These are phyloP conservation scores for Xylaria sp. DNA, from an alignment of 2,329 filamentous ascomycete genomes.

Conservation along the genomic window DNA sequence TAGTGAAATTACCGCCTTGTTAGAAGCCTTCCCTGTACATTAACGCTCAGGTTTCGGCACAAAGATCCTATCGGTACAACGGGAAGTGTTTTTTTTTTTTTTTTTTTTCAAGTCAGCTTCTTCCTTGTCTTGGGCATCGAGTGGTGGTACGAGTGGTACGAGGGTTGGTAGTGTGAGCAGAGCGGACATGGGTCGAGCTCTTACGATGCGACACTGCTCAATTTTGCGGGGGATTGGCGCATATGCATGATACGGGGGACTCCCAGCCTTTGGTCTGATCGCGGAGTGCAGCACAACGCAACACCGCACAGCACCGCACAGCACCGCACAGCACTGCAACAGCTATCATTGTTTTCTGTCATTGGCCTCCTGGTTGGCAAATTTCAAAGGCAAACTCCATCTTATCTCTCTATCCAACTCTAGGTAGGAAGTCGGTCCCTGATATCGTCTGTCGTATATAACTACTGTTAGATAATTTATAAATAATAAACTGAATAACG, in stretches of 20 bases:
- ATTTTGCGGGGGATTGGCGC: conserved; percentile 12
- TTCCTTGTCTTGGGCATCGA: conserved; percentile 18
- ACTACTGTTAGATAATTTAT: too few relatives aligned
- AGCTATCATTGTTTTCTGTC: too few relatives aligned
- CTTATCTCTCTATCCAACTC: too few relatives aligned
- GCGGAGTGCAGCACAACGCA: conserved; percentile 7
- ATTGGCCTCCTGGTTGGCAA: too few relatives aligned
- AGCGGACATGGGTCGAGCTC: conserved; percentile 25
- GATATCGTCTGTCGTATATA: too few relatives aligned
- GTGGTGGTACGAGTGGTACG: conserved; percentile 18
- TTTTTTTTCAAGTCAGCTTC: too few relatives aligned
- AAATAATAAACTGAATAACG: too few relatives aligned
- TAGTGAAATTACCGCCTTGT: background rate
- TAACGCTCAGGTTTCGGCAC: background rate
- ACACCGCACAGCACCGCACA: too few relatives aligned
- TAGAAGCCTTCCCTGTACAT: background rate
- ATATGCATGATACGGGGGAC: conserved; percentile 19
- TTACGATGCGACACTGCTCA: conserved; percentile 18
- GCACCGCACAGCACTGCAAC: too few relatives aligned
- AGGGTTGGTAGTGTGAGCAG: background rate
- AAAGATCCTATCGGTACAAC: conserved; percentile 5
- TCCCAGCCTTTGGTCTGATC: background rate
- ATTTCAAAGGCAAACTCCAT: too few relatives aligned
- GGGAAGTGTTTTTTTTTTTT: conserved; percentile 11
- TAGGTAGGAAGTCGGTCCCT: too few relatives aligned